Evolutionary conservation across 495 filamentous ascomycete genomes (phyloP).

Genomic region (Astrothelium macrocarpum): DNA sequence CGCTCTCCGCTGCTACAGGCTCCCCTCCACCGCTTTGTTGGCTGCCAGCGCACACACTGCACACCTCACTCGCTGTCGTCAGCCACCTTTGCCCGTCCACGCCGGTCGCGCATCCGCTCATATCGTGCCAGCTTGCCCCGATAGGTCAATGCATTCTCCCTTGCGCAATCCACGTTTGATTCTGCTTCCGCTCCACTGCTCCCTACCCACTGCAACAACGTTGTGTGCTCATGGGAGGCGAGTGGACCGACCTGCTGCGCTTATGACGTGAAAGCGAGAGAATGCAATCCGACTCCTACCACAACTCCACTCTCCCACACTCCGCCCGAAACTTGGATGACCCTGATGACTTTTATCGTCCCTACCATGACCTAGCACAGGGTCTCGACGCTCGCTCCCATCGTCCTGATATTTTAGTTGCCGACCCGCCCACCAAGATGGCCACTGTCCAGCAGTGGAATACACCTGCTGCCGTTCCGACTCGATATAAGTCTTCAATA

Average conservation of each 20-base stretch:
- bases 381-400: constrained; percentile 1
- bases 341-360: constrained; percentile 8
- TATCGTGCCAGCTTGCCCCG: neutral
- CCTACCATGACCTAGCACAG: neutral
- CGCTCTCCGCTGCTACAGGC: neutral
- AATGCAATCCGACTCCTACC: constrained; percentile 5
- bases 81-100: neutral
- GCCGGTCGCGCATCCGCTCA: neutral
- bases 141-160: constrained; percentile 5
- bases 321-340: neutral
- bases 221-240: neutral
- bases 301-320: neutral
- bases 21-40: neutral
- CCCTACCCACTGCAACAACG: neutral
- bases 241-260: neutral
- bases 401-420: neutral
- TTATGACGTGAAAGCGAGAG: constrained; percentile 7
- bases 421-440: neutral
- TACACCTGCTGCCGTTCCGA: neutral
- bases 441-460: constrained; percentile 2
- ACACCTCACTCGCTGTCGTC: neutral
- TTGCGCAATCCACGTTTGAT: neutral
- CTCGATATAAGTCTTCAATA: neutral
- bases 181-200: neutral
- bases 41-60: constrained; percentile 1